Percentiles rank a stretch among this genome's conserved stretches.
phyloP scores from a whole-genome alignment of 495 filamentous ascomycete genomes.

The Daldinia childiae region DNA sequence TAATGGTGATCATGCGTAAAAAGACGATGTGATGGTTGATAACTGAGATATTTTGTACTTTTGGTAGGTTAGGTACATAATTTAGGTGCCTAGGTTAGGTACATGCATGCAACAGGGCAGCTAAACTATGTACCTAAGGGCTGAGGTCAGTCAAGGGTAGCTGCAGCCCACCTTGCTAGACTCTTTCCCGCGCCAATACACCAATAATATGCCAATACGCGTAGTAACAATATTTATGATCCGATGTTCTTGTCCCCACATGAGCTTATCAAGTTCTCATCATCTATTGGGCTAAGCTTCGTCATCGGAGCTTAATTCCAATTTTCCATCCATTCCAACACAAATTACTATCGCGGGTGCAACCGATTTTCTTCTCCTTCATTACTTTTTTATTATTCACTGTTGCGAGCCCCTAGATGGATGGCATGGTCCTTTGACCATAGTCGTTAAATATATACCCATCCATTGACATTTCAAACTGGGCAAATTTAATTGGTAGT shows the following conservation, averaged over 20 bases:
- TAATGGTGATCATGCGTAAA: too few species aligned
- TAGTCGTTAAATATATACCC: slow-evolving; percentile 12
- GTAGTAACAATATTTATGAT: neutral
- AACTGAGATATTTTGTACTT: too few species aligned
- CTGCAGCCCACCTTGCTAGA: slow-evolving; percentile 30
- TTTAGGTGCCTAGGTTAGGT: too few species aligned
- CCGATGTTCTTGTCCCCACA: slow-evolving; percentile 17
- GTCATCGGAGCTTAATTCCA: slow-evolving; percentile 16
- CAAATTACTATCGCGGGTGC: slow-evolving; percentile 4
- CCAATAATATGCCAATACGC: neutral
- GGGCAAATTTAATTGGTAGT: slow-evolving; percentile 11
- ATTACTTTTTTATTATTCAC: neutral
- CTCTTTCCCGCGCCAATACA: neutral
- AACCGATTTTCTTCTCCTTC: neutral
- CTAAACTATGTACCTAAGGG: too few species aligned
- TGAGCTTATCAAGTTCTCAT: slow-evolving; percentile 27
- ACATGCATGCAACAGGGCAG: too few species aligned
- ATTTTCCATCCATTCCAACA: slow-evolving; percentile 14
- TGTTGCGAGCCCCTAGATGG: slow-evolving; percentile 17
- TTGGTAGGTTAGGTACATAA: too few species aligned
- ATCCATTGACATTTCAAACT: slow-evolving; percentile 6
- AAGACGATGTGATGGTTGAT: too few species aligned
- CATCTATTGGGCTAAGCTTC: slow-evolving; percentile 31
- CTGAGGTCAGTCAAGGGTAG: slow-evolving; percentile 14
- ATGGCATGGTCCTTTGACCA: slow-evolving; percentile 28